Conservation (phyloP, 352 stramenopile genomes). For the Peronospora destructor region DNA sequence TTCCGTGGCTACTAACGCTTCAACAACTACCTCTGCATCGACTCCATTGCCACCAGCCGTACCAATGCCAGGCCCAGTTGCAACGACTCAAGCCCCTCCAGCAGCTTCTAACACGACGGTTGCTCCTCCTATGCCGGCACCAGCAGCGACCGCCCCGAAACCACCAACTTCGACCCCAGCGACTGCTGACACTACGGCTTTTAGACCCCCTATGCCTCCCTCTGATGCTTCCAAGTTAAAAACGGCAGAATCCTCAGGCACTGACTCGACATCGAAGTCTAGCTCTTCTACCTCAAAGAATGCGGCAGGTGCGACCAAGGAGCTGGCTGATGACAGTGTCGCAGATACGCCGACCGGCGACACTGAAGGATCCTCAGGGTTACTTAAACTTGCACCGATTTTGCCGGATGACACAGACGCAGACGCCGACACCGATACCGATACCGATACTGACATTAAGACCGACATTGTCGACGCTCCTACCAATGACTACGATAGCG, state of each 20-base stretch:
- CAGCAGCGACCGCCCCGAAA: constrained; percentile 7
- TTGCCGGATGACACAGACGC: constrained; percentile 16
- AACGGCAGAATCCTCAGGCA: constrained; percentile 6
- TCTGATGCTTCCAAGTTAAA: constrained; percentile 7
- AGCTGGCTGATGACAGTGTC: constrained; percentile 1
- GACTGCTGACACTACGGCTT: constrained; percentile 1
- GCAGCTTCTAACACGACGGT: constrained; percentile 10
- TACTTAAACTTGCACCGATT: constrained; percentile 36
- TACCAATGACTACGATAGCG: constrained; percentile 2
- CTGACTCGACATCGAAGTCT: not conserved
- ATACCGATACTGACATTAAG: constrained; percentile 2
- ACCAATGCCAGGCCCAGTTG: not conserved
- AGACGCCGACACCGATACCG: constrained; percentile 1
- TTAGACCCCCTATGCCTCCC: constrained; percentile 5
- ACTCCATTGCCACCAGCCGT: not conserved
- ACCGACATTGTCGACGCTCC: constrained; percentile 3
- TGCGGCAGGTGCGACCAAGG: not conserved
- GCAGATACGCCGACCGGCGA: constrained; percentile 6
- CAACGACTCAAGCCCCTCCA: constrained; percentile 2
- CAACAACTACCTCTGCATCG: constrained; percentile 5
- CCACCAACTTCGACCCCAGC: constrained; percentile 10
- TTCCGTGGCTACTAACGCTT: constrained; percentile 6
- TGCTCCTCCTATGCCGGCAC: constrained; percentile 8
- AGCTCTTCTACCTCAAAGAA: constrained; percentile 2
- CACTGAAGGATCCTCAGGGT: constrained; percentile 12